phyloP scores from a whole-genome alignment of 2,329 filamentous ascomycete genomes.

The Ophiostoma fasciatum region DNA sequence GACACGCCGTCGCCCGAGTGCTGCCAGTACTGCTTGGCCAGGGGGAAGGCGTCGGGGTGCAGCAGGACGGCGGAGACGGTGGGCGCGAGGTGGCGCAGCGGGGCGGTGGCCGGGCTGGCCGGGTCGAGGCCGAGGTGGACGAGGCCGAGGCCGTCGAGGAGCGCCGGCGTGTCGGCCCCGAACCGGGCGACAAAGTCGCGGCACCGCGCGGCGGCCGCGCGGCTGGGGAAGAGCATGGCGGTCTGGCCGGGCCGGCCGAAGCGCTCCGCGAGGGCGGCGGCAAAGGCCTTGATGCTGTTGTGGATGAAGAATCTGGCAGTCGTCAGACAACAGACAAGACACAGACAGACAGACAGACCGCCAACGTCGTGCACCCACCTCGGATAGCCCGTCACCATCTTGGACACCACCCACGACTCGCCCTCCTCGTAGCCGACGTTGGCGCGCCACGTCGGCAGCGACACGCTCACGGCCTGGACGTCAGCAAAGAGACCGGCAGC shows the following conservation, averaged over 20 bases:
- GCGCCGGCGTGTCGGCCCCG: slow-evolving; percentile 33
- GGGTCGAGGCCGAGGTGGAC: slow-evolving; percentile 50
- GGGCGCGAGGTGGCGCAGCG: slow-evolving; percentile 40
- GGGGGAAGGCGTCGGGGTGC: slow-evolving; percentile 46
- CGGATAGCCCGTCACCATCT: slow-evolving; percentile 85
- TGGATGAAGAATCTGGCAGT: slow-evolving; percentile 73
- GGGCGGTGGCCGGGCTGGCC: slow-evolving; percentile 33
- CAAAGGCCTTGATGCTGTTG: slow-evolving; percentile 62
- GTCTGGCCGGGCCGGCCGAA: slow-evolving; percentile 48
- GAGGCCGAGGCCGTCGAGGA: slow-evolving; percentile 33
- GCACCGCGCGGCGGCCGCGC: slow-evolving; percentile 55
- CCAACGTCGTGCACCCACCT: slow-evolving; percentile 33
- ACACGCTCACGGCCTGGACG: slow-evolving; percentile 79
- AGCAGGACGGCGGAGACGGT: slow-evolving; percentile 59
- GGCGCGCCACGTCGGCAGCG: slow-evolving; percentile 79
- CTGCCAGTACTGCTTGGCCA: slow-evolving; percentile 95
- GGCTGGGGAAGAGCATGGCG: slow-evolving; percentile 73
- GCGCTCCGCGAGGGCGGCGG: slow-evolving; percentile 47
- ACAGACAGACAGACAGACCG: background rate
- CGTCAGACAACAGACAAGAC: background rate
- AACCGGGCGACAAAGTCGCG: slow-evolving; percentile 53
- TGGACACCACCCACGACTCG: slow-evolving; percentile 67
- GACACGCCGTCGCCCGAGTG: slow-evolving; percentile 88
- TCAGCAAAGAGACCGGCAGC: background rate
- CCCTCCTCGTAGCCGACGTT: slow-evolving; percentile 94